Evolutionary conservation across 371 early-diverging fungal genomes (phyloP).

Genomic region (Mucor piriformis): DNA sequence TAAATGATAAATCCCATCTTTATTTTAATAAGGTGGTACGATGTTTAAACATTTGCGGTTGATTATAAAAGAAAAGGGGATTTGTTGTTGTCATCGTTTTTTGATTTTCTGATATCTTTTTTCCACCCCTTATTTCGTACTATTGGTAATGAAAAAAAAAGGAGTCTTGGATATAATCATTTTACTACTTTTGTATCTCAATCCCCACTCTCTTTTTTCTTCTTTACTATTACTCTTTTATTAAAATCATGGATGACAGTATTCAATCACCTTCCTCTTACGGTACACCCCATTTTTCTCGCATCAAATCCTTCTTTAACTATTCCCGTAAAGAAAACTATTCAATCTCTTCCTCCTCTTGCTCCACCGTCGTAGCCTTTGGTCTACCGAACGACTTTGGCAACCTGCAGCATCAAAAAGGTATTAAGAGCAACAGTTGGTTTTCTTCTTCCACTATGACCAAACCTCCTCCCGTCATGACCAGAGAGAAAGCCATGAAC

Average conservation of each 20-base stretch:
- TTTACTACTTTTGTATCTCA: background rate
- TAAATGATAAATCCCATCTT: background rate
- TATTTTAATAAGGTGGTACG: background rate
- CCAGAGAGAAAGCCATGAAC: slow-evolving; percentile 1
- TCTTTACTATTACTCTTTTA: slow-evolving; percentile 4
- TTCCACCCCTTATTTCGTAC: slow-evolving; percentile 2
- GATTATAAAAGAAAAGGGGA: background rate
- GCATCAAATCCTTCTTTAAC: slow-evolving; percentile 23
- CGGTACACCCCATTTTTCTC: slow-evolving; percentile 30
- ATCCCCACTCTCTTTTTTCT: slow-evolving; percentile 3
- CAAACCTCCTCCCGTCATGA: background rate
- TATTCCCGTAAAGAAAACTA: background rate
- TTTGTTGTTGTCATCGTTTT: background rate
- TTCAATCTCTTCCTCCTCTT: background rate
- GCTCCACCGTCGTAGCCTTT: slow-evolving; percentile 13
- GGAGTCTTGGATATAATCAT: background rate
- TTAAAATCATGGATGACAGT: slow-evolving; percentile 7
- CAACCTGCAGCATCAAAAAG: slow-evolving; percentile 23
- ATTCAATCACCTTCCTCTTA: slow-evolving; percentile 30
- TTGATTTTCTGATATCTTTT: slow-evolving; percentile 1
- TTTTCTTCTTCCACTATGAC: slow-evolving; percentile 9
- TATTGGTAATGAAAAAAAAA: slow-evolving; percentile 6
- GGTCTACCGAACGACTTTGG: slow-evolving; percentile 32
- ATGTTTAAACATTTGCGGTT: background rate
- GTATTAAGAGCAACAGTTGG: slow-evolving; percentile 28